Evolutionary conservation across 345 rosid species (phyloP).

Genomic region (Lepidium africanum): DNA sequence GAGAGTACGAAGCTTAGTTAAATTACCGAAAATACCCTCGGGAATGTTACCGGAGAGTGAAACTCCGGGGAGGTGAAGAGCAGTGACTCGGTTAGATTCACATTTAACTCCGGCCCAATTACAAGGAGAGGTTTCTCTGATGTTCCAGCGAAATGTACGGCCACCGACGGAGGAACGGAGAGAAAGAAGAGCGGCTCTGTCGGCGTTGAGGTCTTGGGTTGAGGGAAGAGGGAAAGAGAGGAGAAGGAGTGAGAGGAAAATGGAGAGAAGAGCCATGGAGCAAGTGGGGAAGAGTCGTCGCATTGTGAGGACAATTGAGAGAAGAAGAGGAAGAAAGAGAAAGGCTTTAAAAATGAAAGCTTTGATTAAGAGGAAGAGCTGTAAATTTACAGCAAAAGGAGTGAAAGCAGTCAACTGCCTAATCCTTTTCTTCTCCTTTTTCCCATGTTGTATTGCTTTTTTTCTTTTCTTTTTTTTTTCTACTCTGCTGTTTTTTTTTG

Average conservation of each 20-base stretch:
- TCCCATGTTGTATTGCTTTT: neutral
- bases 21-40: constrained; percentile 48
- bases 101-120: constrained; percentile 30
- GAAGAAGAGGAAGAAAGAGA: constrained; percentile 2
- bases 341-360: neutral
- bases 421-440: constrained; percentile 13
- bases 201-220: constrained; percentile 22
- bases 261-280: constrained; percentile 17
- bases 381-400: neutral
- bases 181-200: constrained; percentile 25
- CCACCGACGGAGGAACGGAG: constrained; percentile 27
- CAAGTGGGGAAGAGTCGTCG: neutral
- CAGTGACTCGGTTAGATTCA: constrained; percentile 25
- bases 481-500: neutral
- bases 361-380: neutral
- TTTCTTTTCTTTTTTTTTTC: neutral
- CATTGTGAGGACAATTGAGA: constrained; percentile 9
- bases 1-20: constrained; percentile 61
- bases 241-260: constrained; percentile 10
- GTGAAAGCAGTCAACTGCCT: constrained; percentile 28
- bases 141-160: constrained; percentile 25
- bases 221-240: constrained; percentile 20
- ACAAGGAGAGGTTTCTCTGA: constrained; percentile 16
- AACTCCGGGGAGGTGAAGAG: constrained; percentile 68
- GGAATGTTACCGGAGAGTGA: constrained; percentile 64